A percentile compares a stretch with the other conserved stretches of the same genome.
Evolutionary conservation across 768 basidiomycete genomes (phyloP).

Genomic region (Hygrophoropsis aurantiaca): DNA sequence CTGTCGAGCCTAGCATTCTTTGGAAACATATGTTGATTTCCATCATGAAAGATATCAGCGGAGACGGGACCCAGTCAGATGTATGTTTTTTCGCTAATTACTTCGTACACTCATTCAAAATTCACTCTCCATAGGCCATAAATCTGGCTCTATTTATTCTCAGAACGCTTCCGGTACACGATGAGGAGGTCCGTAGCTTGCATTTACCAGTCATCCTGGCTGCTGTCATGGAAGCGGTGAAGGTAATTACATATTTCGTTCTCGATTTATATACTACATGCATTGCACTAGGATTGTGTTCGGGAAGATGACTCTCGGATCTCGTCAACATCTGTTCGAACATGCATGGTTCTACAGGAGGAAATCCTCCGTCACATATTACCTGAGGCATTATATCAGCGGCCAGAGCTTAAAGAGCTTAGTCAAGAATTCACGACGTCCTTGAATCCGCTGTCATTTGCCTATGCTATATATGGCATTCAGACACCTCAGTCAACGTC

Average conservation of each 20-base stretch:
- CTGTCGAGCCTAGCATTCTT: constrained; percentile 83
- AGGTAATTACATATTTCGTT: constrained; percentile 42
- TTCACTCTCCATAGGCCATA: constrained; percentile 60
- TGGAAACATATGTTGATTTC: constrained; percentile 76
- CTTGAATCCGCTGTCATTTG: constrained; percentile 51
- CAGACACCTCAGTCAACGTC: constrained; percentile 26
- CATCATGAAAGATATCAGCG: constrained; percentile 55
- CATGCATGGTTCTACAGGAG: constrained; percentile 50
- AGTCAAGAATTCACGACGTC: constrained; percentile 29
- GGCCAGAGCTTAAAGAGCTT: constrained; percentile 45
- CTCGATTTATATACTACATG: constrained; percentile 2
- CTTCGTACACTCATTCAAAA: too few species aligned
- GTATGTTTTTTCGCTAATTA: constrained; percentile 32
- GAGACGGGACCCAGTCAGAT: constrained; percentile 44
- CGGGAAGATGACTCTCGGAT: constrained; percentile 34
- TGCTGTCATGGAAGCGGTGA: constrained; percentile 60
- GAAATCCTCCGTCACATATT: constrained; percentile 54
- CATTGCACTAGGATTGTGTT: constrained; percentile 33
- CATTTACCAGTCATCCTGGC: constrained; percentile 82
- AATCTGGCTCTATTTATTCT: constrained; percentile 73
- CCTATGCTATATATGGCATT: constrained; percentile 62
- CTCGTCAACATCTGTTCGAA: constrained; percentile 36
- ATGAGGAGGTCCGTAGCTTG: constrained; percentile 81
- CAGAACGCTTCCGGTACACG: constrained; percentile 69
- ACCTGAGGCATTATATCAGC: constrained; percentile 47